phyloP scores from a whole-genome alignment of 208 protist genomes.

The Angomonas desouzai region DNA sequence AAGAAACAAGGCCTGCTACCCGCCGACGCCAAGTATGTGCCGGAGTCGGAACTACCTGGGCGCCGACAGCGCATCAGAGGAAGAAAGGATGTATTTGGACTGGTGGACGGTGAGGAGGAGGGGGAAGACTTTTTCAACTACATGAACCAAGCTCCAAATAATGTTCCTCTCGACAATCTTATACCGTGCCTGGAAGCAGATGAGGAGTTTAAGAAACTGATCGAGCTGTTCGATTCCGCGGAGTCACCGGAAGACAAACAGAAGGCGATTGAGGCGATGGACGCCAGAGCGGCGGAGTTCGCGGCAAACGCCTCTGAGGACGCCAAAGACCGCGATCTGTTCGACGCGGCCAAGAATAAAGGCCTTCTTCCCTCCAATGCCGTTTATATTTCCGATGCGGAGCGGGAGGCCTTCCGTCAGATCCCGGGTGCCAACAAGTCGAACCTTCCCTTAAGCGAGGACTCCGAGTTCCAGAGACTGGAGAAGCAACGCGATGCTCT shows the following conservation, averaged over 20 bases:
- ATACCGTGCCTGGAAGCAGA: conserved; percentile 59
- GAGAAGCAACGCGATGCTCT: conserved; percentile 51
- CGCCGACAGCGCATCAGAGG: background rate
- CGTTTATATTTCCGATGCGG: background rate
- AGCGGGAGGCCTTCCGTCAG: background rate
- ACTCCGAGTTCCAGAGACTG: background rate
- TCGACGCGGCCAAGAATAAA: conserved; percentile 12
- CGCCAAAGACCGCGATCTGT: conserved; percentile 11
- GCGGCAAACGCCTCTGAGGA: conserved; percentile 38
- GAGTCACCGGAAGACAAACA: conserved; percentile 43
- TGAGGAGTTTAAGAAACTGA: conserved; percentile 56
- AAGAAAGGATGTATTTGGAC: conserved; percentile 7
- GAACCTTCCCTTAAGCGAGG: background rate
- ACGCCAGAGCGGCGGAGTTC: conserved; percentile 46
- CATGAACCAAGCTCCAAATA: conserved; percentile 65
- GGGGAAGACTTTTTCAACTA: conserved; percentile 18
- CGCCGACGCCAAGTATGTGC: background rate
- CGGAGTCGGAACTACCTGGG: background rate
- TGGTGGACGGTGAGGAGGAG: conserved; percentile 1
- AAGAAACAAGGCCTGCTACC: conserved; percentile 47
- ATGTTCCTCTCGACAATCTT: conserved; percentile 60
- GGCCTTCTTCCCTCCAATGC: background rate
- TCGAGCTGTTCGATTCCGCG: conserved; percentile 57
- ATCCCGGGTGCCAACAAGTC: background rate
- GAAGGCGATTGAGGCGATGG: conserved; percentile 48